phyloP scores from a whole-genome alignment of 768 basidiomycete genomes.

The Tylopilus sp. region DNA sequence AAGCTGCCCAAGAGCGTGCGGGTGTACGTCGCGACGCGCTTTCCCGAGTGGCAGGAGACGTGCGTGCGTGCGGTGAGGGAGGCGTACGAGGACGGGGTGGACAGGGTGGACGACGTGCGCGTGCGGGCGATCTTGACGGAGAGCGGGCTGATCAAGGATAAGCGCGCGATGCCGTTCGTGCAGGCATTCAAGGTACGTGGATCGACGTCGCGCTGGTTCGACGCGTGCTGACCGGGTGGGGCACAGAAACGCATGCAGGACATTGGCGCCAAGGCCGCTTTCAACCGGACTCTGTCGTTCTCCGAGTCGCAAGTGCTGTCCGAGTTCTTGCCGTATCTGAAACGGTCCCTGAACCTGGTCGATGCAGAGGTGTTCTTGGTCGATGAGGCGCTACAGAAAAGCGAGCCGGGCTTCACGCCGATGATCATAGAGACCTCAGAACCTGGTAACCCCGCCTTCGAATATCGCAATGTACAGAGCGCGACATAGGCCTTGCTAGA shows the following conservation, averaged over 20 bases:
- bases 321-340: constrained; percentile 76
- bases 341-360: constrained; percentile 65
- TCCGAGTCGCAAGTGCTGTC: constrained; percentile 71
- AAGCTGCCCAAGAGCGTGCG: constrained; percentile 80
- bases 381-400: constrained; percentile 59
- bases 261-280: constrained; percentile 70
- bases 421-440: constrained; percentile 80
- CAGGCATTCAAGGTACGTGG: constrained; percentile 80
- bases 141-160: constrained; percentile 89
- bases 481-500: not conserved
- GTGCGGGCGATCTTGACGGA: constrained; percentile 64
- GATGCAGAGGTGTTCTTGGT: constrained; percentile 71
- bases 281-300: constrained; percentile 81
- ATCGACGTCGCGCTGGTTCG: constrained; percentile 10
- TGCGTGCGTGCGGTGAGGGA: constrained; percentile 76
- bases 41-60: constrained; percentile 92
- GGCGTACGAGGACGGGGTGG: constrained; percentile 52
- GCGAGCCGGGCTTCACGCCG: constrained; percentile 56
- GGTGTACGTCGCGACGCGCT: constrained; percentile 86
- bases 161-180: constrained; percentile 92
- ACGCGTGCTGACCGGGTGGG: not conserved
- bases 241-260: constrained; percentile 76
- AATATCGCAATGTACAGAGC: constrained; percentile 72
- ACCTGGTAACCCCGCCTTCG: constrained; percentile 82
- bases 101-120: constrained; percentile 79